phyloP scores from a whole-genome alignment of 1,139 yeast species.

The Geotrichum citri-aurantii region DNA sequence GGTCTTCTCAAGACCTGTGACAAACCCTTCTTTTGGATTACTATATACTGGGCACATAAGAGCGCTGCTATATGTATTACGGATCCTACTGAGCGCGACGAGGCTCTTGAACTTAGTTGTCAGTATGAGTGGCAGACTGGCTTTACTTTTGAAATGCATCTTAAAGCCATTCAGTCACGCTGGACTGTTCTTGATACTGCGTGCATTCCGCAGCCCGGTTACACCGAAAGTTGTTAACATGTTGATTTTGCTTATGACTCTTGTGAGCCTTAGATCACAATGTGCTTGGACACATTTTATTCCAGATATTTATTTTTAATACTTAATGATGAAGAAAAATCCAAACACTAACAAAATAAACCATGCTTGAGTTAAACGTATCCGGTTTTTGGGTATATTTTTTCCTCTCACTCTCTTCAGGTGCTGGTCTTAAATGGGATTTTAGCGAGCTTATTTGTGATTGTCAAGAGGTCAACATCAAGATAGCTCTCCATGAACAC shows the following conservation, averaged over 20 bases:
- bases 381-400: neutral
- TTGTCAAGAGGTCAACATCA: constrained; percentile 47
- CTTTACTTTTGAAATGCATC: constrained; percentile 12
- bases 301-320: neutral
- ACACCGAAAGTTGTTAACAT: neutral
- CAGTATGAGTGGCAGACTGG: constrained; percentile 20
- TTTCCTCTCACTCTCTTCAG: too few species aligned
- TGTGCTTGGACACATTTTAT: neutral
- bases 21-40: constrained; percentile 13
- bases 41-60: constrained; percentile 16
- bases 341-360: neutral
- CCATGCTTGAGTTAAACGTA: neutral
- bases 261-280: neutral
- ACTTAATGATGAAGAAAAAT: neutral
- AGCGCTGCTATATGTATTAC: constrained; percentile 14
- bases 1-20: constrained; percentile 15
- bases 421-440: neutral
- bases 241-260: neutral
- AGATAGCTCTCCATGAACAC: constrained; percentile 56
- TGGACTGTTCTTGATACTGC: constrained; percentile 16
- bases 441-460: constrained; percentile 38
- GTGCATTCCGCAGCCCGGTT: neutral
- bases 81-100: constrained; percentile 12
- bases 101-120: constrained; percentile 14
- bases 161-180: constrained; percentile 9